A percentile compares a stretch with the other conserved stretches of the same genome.
Conservation (phyloP, 805 yeast species). For the Saccharomycopsis sp. region DNA sequence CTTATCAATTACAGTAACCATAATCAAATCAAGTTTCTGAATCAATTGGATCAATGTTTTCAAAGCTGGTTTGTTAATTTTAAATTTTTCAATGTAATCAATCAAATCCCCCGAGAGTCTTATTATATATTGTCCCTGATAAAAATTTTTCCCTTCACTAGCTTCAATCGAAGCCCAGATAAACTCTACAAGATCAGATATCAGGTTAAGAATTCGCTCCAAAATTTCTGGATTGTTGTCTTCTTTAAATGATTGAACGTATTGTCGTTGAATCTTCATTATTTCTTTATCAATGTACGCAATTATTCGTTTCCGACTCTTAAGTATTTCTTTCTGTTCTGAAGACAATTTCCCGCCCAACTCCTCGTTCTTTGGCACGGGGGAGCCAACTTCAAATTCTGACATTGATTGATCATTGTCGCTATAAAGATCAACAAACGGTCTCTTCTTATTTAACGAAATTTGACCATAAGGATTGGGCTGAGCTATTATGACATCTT, state of each 20-base stretch:
- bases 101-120: constrained; percentile 59
- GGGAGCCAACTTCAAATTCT: constrained; percentile 1
- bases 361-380: background rate
- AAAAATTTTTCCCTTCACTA: constrained; percentile 31
- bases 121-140: constrained; percentile 57
- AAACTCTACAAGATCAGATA: constrained; percentile 39
- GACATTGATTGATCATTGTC: background rate
- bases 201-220: constrained; percentile 23
- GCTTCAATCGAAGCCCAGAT: constrained; percentile 39
- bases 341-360: background rate
- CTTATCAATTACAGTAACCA: constrained; percentile 33
- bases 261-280: constrained; percentile 47
- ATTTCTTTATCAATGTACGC: constrained; percentile 49
- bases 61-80: constrained; percentile 28
- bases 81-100: constrained; percentile 47
- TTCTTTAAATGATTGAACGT: constrained; percentile 33
- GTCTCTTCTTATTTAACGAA: background rate
- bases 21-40: constrained; percentile 35
- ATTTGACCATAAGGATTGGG: background rate
- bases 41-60: constrained; percentile 34
- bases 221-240: constrained; percentile 2
- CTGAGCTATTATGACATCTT: background rate
- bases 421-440: background rate
- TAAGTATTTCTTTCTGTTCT: background rate
- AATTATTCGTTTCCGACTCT: constrained; percentile 29